phyloP scores from a whole-genome alignment of 441 rosid genomes.

The Gossypium davidsonii region DNA sequence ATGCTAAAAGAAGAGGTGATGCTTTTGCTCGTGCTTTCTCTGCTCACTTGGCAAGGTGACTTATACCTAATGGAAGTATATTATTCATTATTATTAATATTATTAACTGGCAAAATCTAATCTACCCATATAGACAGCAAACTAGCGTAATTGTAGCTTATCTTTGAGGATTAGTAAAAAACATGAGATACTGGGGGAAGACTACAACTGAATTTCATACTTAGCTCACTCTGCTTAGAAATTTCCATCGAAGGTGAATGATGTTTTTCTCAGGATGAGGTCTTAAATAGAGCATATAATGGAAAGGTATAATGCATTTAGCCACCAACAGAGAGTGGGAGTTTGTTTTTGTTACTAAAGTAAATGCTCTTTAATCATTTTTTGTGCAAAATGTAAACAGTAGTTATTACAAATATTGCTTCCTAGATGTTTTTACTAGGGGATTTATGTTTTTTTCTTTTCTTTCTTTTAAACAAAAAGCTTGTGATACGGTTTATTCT shows the following conservation, averaged over 20 bases:
- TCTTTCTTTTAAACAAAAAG: neutral
- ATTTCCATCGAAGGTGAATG: neutral
- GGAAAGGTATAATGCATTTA: neutral
- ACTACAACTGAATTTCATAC: neutral
- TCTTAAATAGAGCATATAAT: neutral
- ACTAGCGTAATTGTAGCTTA: neutral
- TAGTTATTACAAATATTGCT: neutral
- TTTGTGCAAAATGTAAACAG: neutral
- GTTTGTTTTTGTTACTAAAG: neutral
- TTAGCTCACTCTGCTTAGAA: neutral
- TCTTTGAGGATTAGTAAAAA: neutral
- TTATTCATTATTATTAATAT: neutral
- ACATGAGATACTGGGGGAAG: neutral
- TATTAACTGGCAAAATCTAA: neutral
- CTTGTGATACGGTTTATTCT: neutral
- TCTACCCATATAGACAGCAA: neutral
- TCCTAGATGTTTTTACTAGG: neutral
- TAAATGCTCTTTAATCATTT: neutral
- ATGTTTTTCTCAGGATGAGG: neutral
- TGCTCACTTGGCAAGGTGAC: slow-evolving; percentile 95
- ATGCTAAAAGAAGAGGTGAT: slow-evolving; percentile 94
- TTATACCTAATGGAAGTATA: neutral
- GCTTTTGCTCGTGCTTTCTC: slow-evolving; percentile 99
- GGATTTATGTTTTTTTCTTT: neutral
- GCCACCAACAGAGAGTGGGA: too few relatives aligned